These are phyloP conservation scores for Pyronema omphalodes DNA, from an alignment of 495 filamentous ascomycete genomes.

Conservation along the genomic window DNA sequence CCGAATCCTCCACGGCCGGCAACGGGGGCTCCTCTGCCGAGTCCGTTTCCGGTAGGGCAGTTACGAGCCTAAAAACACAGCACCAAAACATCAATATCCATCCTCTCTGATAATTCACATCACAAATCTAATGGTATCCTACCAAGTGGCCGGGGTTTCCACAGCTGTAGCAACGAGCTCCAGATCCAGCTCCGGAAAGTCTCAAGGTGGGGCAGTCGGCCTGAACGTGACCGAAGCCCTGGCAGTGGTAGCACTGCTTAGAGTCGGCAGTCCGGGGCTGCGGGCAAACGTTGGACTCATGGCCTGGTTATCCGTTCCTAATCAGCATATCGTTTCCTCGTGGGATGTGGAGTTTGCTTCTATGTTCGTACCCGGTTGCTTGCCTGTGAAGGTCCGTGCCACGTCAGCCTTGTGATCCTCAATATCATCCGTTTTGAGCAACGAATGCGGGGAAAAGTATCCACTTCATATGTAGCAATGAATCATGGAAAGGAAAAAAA, in stretches of 20 bases:
- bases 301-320: conserved; percentile 39
- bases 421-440: conserved; percentile 14
- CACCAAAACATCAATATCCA: conserved; percentile 6
- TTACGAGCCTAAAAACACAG: conserved; percentile 39
- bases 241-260: conserved; percentile 99
- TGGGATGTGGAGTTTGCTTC: not conserved
- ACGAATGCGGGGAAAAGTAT: not conserved
- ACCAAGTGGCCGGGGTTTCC: conserved; percentile 81
- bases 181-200: conserved; percentile 52
- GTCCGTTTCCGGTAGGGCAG: conserved; percentile 46
- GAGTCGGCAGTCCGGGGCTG: conserved; percentile 90
- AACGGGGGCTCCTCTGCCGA: conserved; percentile 46
- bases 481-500: conserved; percentile 2
- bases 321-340: not conserved
- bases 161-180: conserved; percentile 90
- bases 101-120: conserved; percentile 5
- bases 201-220: conserved; percentile 96
- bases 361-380: conserved; percentile 52
- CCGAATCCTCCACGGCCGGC: conserved; percentile 49
- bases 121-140: not conserved
- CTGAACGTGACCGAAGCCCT: conserved; percentile 94
- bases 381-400: conserved; percentile 34
- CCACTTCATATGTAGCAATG: not conserved
- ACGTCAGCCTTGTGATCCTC: conserved; percentile 19
- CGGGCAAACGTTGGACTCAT: conserved; percentile 95